phyloP scores from a whole-genome alignment of 148 eudicot species.

The Vaccinium myrtillus region DNA sequence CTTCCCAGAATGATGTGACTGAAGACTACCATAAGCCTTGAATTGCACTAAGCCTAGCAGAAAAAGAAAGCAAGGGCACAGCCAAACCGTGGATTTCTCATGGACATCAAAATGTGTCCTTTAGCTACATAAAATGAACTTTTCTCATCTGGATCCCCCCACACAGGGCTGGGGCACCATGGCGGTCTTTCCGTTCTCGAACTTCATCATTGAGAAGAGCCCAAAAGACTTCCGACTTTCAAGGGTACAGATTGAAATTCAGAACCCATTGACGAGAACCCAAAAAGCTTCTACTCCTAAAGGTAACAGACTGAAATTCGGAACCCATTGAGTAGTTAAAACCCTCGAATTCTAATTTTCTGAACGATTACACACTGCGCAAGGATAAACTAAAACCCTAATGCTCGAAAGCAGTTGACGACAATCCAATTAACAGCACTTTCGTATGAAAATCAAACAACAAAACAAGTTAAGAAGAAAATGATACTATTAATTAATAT shows the following conservation, averaged over 20 bases:
- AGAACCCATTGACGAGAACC: neutral
- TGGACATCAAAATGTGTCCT: too few species aligned
- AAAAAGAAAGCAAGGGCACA: too few species aligned
- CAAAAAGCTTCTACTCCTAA: neutral
- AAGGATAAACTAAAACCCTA: neutral
- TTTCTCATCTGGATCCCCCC: too few species aligned
- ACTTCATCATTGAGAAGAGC: neutral
- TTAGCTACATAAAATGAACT: too few species aligned
- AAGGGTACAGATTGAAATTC: neutral
- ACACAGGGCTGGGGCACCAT: too few species aligned
- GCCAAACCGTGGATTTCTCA: too few species aligned
- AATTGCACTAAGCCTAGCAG: too few species aligned
- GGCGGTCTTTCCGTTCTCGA: neutral
- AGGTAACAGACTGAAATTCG: neutral
- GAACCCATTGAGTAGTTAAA: neutral
- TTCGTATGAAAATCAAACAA: neutral
- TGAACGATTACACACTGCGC: neutral
- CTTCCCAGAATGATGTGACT: too few species aligned
- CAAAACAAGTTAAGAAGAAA: neutral
- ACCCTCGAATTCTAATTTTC: neutral
- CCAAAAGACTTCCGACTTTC: neutral
- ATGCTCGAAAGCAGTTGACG: neutral
- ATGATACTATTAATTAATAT: neutral
- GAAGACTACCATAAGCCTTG: too few species aligned
- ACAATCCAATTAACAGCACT: neutral